Conservation (phyloP, 225 moss, liverwort and hornwort species). For the Takakia lepidozioides region DNA sequence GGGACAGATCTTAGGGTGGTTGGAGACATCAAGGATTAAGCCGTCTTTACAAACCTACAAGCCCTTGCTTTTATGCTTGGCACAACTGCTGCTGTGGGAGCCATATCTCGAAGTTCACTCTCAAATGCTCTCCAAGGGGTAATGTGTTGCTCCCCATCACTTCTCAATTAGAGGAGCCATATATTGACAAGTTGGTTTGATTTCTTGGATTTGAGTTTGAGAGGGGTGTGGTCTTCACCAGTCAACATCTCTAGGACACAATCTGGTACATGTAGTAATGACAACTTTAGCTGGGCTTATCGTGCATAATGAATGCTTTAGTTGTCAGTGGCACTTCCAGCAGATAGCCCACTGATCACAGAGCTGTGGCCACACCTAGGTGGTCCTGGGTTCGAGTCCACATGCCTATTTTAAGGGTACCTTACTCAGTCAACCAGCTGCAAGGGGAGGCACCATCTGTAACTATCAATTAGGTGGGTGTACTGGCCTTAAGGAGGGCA, state of each 20-base stretch:
- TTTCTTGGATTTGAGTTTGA: background rate
- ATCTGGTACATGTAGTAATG: background rate
- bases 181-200: background rate
- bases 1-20: slow-evolving; percentile 45
- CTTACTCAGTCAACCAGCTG: no score
- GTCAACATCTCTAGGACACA: background rate
- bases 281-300: no score
- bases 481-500: no score
- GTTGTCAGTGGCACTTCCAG: no score
- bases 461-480: no score
- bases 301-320: no score
- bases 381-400: no score
- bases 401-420: no score
- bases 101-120: slow-evolving; percentile 43
- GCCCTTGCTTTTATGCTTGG: slow-evolving; percentile 60
- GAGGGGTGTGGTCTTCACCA: background rate
- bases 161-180: background rate
- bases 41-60: slow-evolving; percentile 44
- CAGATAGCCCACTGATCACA: no score
- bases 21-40: slow-evolving; percentile 36
- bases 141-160: background rate
- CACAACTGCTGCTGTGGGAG: slow-evolving; percentile 58
- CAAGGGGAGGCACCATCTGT: no score
- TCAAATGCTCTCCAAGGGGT: slow-evolving; percentile 51
- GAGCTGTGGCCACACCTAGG: slow-evolving; percentile 4